These are phyloP conservation scores for Kurtzmaniella natalensis DNA, from an alignment of 1,139 yeast genomes.

Conservation along the genomic window DNA sequence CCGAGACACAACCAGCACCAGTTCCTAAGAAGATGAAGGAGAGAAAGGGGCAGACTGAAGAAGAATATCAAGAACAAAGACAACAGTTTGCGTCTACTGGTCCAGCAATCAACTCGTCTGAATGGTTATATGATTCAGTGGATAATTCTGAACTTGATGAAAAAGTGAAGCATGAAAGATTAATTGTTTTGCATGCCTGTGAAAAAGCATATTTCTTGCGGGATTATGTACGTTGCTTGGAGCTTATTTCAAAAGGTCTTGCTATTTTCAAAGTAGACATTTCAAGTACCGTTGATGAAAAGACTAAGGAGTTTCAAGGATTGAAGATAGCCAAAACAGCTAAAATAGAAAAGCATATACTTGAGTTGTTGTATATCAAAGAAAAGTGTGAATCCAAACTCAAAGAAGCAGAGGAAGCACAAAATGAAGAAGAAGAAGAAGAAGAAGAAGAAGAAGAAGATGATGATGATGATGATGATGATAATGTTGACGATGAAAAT, in stretches of 20 bases:
- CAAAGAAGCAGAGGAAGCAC: neutral
- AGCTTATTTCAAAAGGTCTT: conserved; percentile 26
- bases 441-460: too few species aligned
- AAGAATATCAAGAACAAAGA: conserved; percentile 45
- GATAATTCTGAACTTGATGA: conserved; percentile 20
- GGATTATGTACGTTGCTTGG: conserved; percentile 42
- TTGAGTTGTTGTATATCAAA: conserved; percentile 42
- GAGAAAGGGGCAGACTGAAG: conserved; percentile 57
- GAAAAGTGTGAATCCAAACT: conserved; percentile 28
- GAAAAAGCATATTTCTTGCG: conserved; percentile 49
- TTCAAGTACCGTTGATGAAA: conserved; percentile 16
- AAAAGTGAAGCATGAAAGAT: conserved; percentile 30
- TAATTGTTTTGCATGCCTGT: conserved; percentile 35
- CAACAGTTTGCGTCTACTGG: conserved; percentile 42
- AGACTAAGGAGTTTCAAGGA: conserved; percentile 20
- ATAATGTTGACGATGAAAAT: too few species aligned
- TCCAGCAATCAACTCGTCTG: conserved; percentile 44
- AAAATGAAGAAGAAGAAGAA: too few species aligned
- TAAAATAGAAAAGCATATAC: conserved; percentile 40
- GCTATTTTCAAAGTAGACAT: conserved; percentile 28
- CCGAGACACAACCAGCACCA: neutral
- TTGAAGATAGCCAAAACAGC: conserved; percentile 26
- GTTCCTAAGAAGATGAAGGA: conserved; percentile 9
- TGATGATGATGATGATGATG: too few species aligned
- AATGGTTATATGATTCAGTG: conserved; percentile 39